These are phyloP conservation scores for Cryphonectria nitschkei DNA, from an alignment of 2,329 filamentous ascomycete species.

Conservation along the genomic window DNA sequence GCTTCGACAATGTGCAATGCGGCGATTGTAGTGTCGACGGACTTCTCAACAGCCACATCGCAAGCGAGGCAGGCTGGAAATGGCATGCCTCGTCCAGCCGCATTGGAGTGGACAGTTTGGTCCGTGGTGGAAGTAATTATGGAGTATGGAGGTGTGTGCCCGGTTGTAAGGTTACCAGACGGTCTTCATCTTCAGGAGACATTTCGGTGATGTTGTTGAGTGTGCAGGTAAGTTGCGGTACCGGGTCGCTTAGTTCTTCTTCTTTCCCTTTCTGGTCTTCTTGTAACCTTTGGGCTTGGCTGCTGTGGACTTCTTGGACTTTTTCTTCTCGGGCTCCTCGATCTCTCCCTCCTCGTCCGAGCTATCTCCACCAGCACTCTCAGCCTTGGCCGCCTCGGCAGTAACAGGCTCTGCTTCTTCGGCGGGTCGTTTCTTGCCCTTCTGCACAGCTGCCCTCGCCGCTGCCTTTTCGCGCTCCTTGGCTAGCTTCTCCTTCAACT, in stretches of 20 bases:
- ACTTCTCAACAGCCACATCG: not conserved
- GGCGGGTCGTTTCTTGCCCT: slow-evolving; percentile 42
- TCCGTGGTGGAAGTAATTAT: not conserved
- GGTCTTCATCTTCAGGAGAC: not conserved
- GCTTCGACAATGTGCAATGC: not conserved
- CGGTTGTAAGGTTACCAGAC: not conserved
- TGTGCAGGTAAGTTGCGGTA: too few relatives aligned
- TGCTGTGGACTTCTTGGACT: slow-evolving; percentile 50
- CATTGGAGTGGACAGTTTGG: not conserved
- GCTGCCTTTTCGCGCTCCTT: slow-evolving; percentile 59
- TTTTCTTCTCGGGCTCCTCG: slow-evolving; percentile 53
- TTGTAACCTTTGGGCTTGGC: slow-evolving; percentile 47
- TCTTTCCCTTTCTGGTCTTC: slow-evolving; percentile 39
- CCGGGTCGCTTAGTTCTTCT: slow-evolving; percentile 28
- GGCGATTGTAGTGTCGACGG: not conserved
- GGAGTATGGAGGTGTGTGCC: not conserved
- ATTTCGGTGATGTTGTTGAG: not conserved
- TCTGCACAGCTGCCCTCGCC: slow-evolving; percentile 34
- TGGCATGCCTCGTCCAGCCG: not conserved
- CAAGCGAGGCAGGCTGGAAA: not conserved
- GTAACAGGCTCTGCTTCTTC: slow-evolving; percentile 30
- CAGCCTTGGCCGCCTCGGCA: slow-evolving; percentile 32
- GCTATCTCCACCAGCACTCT: slow-evolving; percentile 11
- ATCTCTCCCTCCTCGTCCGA: slow-evolving; percentile 30
- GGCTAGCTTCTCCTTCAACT: slow-evolving; percentile 59